Percentiles rank a stretch among this genome's conserved stretches.
These are phyloP conservation scores for Fonsecaea nubica DNA, from an alignment of 2,329 filamentous ascomycete genomes.

Conservation along the genomic window DNA sequence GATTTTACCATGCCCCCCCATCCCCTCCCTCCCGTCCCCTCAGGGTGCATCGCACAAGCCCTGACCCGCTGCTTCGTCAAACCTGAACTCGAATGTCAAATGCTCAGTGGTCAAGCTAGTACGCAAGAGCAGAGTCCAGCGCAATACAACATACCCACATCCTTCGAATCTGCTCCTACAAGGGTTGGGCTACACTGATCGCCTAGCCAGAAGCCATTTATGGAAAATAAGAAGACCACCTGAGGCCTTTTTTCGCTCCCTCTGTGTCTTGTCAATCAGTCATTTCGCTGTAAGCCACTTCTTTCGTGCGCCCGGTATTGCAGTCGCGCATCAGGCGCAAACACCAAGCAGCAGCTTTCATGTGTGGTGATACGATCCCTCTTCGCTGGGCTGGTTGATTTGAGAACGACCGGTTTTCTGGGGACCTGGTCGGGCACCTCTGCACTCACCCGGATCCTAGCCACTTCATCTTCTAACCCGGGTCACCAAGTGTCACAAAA, in stretches of 20 bases:
- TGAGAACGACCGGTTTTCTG: slow-evolving; percentile 1
- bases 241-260: neutral
- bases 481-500: neutral
- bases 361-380: slow-evolving; percentile 8
- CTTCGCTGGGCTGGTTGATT: neutral
- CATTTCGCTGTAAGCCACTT: neutral
- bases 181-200: neutral
- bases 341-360: neutral
- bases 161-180: slow-evolving; percentile 5
- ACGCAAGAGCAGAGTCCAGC: neutral
- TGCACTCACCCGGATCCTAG: neutral
- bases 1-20: slow-evolving; percentile 4
- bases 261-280: neutral
- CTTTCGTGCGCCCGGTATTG: neutral
- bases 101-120: slow-evolving; percentile 7
- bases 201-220: neutral
- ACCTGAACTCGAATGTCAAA: neutral
- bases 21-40: neutral
- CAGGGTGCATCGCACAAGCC: slow-evolving; percentile 4
- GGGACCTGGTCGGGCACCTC: neutral
- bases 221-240: neutral
- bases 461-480: neutral
- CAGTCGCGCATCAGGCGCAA: neutral
- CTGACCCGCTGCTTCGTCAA: slow-evolving; percentile 8
- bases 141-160: slow-evolving; percentile 5